phyloP scores from a whole-genome alignment of 176 grass and related monocot genomes.

The Carex parvula region DNA sequence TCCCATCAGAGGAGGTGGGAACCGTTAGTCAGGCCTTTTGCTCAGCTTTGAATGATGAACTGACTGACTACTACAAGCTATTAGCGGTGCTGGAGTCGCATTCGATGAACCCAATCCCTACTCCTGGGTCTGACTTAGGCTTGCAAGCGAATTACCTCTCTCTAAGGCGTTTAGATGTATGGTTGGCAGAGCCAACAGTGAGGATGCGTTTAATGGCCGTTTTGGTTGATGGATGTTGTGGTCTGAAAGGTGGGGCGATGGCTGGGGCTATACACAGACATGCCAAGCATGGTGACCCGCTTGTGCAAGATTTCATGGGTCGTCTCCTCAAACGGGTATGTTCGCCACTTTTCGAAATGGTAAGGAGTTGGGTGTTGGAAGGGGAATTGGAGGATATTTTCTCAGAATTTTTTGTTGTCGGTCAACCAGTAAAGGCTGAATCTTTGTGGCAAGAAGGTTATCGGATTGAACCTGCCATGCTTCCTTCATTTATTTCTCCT shows the following conservation, averaged over 20 bases:
- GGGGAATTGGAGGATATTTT: conserved; percentile 88
- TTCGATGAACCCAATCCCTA: conserved; percentile 62
- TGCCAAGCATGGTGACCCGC: conserved; percentile 80
- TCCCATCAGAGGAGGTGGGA: conserved; percentile 58
- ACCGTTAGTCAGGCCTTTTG: conserved; percentile 83
- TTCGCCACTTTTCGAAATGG: conserved; percentile 97
- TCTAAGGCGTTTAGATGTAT: conserved; percentile 62
- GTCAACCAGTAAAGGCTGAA: conserved; percentile 76
- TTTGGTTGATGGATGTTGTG: conserved; percentile 58
- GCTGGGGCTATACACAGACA: conserved; percentile 71
- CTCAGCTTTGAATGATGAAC: conserved; percentile 80
- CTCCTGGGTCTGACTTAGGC: conserved; percentile 64
- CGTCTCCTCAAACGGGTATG: conserved; percentile 65
- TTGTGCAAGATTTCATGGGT: conserved; percentile 85
- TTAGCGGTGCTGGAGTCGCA: conserved; percentile 71
- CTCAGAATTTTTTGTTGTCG: conserved; percentile 80
- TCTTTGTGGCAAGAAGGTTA: conserved; percentile 90
- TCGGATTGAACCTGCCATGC: conserved; percentile 72
- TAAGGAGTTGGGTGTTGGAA: conserved; percentile 75
- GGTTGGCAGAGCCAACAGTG: conserved; percentile 76
- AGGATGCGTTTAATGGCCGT: conserved; percentile 91
- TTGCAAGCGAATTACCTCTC: conserved; percentile 78
- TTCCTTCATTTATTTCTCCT: conserved; percentile 86
- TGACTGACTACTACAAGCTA: conserved; percentile 85
- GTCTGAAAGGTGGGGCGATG: conserved; percentile 77